phyloP scores from a whole-genome alignment of 192 early-diverging fungal species.

The Spizellomyces sp. region DNA sequence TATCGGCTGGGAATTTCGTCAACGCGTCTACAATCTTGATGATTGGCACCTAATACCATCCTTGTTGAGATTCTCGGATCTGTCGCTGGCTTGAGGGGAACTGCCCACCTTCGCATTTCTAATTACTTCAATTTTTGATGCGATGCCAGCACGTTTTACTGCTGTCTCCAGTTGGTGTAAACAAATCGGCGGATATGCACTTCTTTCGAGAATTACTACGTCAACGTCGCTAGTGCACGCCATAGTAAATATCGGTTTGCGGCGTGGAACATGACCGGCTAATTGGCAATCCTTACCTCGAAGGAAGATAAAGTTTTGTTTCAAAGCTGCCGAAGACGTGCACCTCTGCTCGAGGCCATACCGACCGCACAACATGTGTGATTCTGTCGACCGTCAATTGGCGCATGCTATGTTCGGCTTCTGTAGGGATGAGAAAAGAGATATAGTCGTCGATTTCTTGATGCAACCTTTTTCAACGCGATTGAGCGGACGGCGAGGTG shows the following conservation, averaged over 20 bases:
- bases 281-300: conserved; percentile 42
- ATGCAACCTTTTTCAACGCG: conserved; percentile 34
- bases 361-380: conserved; percentile 40
- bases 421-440: conserved; percentile 78
- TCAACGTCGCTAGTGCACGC: conserved; percentile 65
- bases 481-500: neutral
- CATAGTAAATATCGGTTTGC: no score
- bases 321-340: conserved; percentile 87
- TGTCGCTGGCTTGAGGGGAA: neutral
- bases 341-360: conserved; percentile 50
- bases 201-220: conserved; percentile 34
- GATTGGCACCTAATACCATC: conserved; percentile 73
- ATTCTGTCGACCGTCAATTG: conserved; percentile 69
- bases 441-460: conserved; percentile 79
- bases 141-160: conserved; percentile 50
- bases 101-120: conserved; percentile 56
- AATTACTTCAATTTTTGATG: conserved; percentile 58
- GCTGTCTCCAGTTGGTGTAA: conserved; percentile 51
- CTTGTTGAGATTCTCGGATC: neutral
- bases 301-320: conserved; percentile 85
- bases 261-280: no score
- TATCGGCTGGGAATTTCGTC: conserved; percentile 78
- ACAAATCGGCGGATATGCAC: conserved; percentile 16
- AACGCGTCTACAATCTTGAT: conserved; percentile 82
- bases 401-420: conserved; percentile 79